Base-by-base conservation (phyloP, 192 early-diverging fungal species). In the Umbelopsis ramanniana region DNA sequence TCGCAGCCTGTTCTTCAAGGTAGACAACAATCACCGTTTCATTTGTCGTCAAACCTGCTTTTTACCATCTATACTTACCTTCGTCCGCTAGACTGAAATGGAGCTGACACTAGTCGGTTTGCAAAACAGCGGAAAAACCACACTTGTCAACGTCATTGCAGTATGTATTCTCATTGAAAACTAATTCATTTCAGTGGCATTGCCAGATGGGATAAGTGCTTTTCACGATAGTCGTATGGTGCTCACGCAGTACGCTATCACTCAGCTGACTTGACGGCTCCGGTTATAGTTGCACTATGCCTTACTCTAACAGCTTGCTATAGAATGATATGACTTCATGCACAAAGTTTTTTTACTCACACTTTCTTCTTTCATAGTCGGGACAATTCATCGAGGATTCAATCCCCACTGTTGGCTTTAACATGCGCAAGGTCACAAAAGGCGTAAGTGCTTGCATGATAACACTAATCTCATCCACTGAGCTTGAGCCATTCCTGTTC, bases 381-480 rank as follows among this genome's bases (percentile, higher is more conserved):
- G 93, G 93, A 21, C 88, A 92, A 75, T 95, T 89, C 69, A 89
- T 86, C 2, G 93, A 95, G 80, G 93, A 95, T 75, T 89, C 89
- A 88, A 98, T 98, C 54, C 98, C 98, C 3, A 99, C 98, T 7
- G 96, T 99, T 23, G 98, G 98, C 12, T 99, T 98, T 80, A 98
- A 98, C 78, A 99, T 99, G 98, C 88, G 97, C 74, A 98, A 92
- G 75, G 92, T 95, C 45, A 91, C 92, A 11, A 93, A 94, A 85
- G 92, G 94, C 72, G 94, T 93, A 37, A 29, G 57, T 43, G 40
- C 40, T 11, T 43, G 6, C 40, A 7, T 43, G 40, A 43, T 43
- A 43, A 43, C 40, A 43, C 11, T 11, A 43, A 11, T 12, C 40
- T 43, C 11, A 12, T 6, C 40, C 40, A 43, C 40, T 7, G 8